These are phyloP conservation scores for Thymus mandschuricus DNA, from an alignment of 257 asterid genomes.

Conservation along the genomic window DNA sequence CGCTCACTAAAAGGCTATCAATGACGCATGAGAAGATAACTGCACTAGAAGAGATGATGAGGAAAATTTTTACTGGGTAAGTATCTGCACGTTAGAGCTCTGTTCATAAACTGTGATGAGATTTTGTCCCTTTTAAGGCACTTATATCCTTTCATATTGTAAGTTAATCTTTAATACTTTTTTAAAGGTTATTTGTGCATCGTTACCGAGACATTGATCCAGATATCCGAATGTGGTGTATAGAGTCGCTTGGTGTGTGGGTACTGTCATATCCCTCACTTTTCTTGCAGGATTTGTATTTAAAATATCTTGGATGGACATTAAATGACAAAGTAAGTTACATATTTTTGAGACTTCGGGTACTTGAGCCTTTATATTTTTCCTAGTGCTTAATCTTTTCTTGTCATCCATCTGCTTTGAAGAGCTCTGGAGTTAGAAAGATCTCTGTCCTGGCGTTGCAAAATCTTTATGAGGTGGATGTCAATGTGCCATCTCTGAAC, in stretches of 20 bases:
- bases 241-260: conserved; percentile 97
- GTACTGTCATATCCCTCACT: conserved; percentile 87
- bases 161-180: conserved; percentile 17
- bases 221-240: conserved; percentile 87
- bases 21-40: conserved; percentile 86
- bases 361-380: conserved; percentile 19
- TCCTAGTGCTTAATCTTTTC: conserved; percentile 34
- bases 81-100: neutral
- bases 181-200: conserved; percentile 89
- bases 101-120: conserved; percentile 21
- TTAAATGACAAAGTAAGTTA: conserved; percentile 90
- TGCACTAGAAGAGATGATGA: conserved; percentile 90
- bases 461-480: conserved; percentile 92
- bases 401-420: conserved; percentile 30
- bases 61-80: conserved; percentile 90
- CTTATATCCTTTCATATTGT: conserved; percentile 17
- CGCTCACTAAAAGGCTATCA: conserved; percentile 83
- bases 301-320: conserved; percentile 99
- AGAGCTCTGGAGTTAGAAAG: conserved; percentile 98
- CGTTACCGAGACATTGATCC: conserved; percentile 97
- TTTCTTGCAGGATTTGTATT: conserved; percentile 95
- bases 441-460: conserved; percentile 90
- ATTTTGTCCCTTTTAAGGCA: conserved; percentile 7
- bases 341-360: conserved; percentile 4
- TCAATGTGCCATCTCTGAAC: conserved; percentile 93